Percentiles rank a stretch among this genome's conserved stretches.
Evolutionary conservation across 2,329 filamentous ascomycete species (phyloP).

Genomic region (Myriosclerotinia duriaeana): DNA sequence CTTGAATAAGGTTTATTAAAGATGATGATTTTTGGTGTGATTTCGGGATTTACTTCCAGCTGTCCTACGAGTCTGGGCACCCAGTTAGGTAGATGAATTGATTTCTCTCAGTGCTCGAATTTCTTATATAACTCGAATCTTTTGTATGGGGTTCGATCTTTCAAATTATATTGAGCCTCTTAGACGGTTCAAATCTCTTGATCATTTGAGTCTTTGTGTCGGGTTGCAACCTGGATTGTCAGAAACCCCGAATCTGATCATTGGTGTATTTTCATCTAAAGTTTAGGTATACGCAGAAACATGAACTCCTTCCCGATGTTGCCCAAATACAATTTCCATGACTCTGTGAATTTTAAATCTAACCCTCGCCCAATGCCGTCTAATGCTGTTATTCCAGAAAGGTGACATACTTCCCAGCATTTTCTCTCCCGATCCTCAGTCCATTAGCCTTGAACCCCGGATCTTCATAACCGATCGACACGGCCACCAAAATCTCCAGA

Average conservation of each 20-base stretch:
- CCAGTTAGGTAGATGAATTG: too few species aligned
- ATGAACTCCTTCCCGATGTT: neutral
- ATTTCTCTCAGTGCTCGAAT: too few species aligned
- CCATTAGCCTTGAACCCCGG: neutral
- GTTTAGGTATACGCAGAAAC: neutral
- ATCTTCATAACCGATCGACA: slow-evolving; percentile 21
- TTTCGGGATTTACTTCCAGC: too few species aligned
- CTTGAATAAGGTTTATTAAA: too few species aligned
- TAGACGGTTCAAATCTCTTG: too few species aligned
- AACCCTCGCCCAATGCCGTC: neutral
- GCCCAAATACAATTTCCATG: neutral
- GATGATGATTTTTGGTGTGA: too few species aligned
- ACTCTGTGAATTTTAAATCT: neutral
- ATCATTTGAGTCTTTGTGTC: neutral
- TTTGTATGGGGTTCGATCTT: too few species aligned
- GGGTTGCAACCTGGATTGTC: neutral
- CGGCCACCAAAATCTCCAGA: slow-evolving; percentile 17
- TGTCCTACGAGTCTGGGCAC: too few species aligned
- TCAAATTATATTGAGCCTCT: too few species aligned
- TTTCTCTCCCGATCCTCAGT: neutral
- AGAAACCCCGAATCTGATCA: neutral
- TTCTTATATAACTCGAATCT: too few species aligned
- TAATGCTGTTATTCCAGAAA: slow-evolving; percentile 8
- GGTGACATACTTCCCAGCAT: neutral
- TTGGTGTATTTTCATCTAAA: neutral